Percentiles rank a stretch among this genome's conserved stretches.
Conservation (phyloP, 2,329 filamentous ascomycete species). For the Colletotrichum acutatum region DNA sequence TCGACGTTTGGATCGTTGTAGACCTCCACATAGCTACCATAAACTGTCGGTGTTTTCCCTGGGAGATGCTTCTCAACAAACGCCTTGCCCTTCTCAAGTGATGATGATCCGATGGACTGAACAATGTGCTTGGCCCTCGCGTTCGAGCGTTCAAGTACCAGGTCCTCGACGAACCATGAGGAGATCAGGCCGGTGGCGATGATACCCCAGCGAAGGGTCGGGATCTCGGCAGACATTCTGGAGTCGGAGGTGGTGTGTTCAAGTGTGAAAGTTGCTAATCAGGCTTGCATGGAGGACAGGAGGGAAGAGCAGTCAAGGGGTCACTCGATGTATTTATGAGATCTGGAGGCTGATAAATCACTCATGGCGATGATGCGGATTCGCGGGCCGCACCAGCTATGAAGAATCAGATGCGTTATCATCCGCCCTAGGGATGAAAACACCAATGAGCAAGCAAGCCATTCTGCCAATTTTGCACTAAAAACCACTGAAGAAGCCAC, state of each 20-base stretch:
- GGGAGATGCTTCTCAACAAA: slow-evolving; percentile 49
- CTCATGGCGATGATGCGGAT: too few relatives aligned
- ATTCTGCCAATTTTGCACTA: too few relatives aligned
- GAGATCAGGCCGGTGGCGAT: slow-evolving; percentile 37
- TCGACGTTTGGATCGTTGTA: slow-evolving; percentile 55
- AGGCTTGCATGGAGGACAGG: background rate
- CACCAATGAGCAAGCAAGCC: too few relatives aligned
- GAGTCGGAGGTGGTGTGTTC: background rate
- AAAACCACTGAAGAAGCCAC: too few relatives aligned
- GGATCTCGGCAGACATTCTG: slow-evolving; percentile 7
- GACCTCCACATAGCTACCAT: slow-evolving; percentile 52
- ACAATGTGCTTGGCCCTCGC: slow-evolving; percentile 53
- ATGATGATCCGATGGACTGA: slow-evolving; percentile 55
- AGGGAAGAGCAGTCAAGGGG: background rate
- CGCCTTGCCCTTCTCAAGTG: slow-evolving; percentile 48
- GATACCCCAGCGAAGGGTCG: slow-evolving; percentile 49
- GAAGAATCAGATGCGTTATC: too few relatives aligned
- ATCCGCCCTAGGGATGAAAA: too few relatives aligned
- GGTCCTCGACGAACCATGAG: slow-evolving; percentile 52
- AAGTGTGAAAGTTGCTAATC: too few relatives aligned
- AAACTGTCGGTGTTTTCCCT: slow-evolving; percentile 44
- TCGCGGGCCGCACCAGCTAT: too few relatives aligned
- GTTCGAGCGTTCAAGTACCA: slow-evolving; percentile 47
- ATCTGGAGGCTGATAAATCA: slow-evolving; percentile 7
- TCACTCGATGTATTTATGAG: slow-evolving; percentile 5